Evolutionary conservation across 257 asterid species (phyloP).

Genomic region (Nicotiana otophora): DNA sequence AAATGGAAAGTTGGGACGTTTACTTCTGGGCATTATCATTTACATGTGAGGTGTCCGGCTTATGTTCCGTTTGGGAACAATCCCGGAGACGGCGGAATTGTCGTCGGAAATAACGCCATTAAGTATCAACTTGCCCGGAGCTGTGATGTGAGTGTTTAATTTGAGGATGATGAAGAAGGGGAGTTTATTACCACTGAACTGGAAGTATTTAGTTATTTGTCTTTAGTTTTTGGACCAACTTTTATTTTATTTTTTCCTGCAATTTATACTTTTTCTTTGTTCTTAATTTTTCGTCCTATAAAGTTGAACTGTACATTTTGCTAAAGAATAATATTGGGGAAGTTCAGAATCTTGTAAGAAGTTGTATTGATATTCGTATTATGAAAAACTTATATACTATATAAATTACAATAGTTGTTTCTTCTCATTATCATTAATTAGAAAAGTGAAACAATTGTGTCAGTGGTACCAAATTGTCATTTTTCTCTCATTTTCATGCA

Average conservation of each 20-base stretch:
- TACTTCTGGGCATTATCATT: slow-evolving; percentile 60
- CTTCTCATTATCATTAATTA: background rate
- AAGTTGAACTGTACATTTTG: slow-evolving; percentile 22
- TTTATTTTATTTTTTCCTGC: background rate
- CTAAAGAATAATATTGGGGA: background rate
- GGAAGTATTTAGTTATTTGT: background rate
- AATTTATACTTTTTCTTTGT: background rate
- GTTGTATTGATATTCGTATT: background rate
- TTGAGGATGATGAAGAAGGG: background rate
- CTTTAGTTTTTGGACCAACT: background rate
- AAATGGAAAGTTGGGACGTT: slow-evolving; percentile 67
- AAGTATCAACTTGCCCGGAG: slow-evolving; percentile 59
- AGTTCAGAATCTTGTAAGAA: background rate
- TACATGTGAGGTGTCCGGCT: slow-evolving; percentile 69
- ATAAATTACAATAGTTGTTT: background rate
- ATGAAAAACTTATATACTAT: background rate
- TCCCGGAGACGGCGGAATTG: slow-evolving; percentile 28
- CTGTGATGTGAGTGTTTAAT: slow-evolving; percentile 49
- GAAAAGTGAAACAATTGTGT: background rate
- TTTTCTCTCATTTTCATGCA: background rate
- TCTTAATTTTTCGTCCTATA: background rate
- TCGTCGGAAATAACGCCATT: slow-evolving; percentile 43
- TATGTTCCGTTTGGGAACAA: slow-evolving; percentile 51
- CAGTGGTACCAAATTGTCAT: background rate
- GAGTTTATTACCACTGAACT: background rate